Evolutionary conservation across 2,329 filamentous ascomycete genomes (phyloP).

Genomic region (Aspergillus ibericus): DNA sequence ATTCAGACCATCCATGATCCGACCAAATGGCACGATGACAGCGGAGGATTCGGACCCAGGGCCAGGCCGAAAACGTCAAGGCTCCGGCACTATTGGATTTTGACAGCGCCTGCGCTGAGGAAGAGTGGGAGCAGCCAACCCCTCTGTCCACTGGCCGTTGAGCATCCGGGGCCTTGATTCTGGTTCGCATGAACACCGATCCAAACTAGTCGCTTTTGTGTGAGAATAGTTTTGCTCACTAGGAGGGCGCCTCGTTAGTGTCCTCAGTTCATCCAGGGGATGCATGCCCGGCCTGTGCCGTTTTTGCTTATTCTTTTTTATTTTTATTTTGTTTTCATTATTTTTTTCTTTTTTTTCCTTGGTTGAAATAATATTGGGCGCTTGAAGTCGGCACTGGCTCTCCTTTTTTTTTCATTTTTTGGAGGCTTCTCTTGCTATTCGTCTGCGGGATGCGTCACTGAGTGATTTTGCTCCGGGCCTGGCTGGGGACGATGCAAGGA

Average conservation of each 20-base stretch:
- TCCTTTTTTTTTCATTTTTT: background rate
- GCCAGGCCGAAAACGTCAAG: constrained; percentile 14
- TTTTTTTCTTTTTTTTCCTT: background rate
- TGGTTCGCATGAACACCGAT: constrained; percentile 5
- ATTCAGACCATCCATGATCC: background rate
- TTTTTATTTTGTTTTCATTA: too few relatives aligned
- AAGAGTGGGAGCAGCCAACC: background rate
- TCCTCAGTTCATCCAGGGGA: constrained; percentile 2
- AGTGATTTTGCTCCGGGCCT: background rate
- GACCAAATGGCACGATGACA: constrained; percentile 11
- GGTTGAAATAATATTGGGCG: background rate
- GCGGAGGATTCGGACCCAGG: constrained; percentile 15
- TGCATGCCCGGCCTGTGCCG: too few relatives aligned
- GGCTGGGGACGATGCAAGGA: constrained; percentile 16
- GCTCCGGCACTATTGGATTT: constrained; percentile 25
- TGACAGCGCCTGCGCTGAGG: constrained; percentile 19
- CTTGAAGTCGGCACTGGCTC: background rate
- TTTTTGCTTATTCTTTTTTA: background rate
- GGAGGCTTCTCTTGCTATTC: background rate
- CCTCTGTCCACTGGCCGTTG: background rate
- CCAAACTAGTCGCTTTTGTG: constrained; percentile 12
- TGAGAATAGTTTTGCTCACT: constrained; percentile 11
- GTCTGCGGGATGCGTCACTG: background rate
- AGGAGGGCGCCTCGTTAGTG: constrained; percentile 2
- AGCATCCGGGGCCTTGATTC: background rate